These are phyloP conservation scores for Scytalidium sp. DNA, from an alignment of 2,329 filamentous ascomycete genomes.

Conservation along the genomic window DNA sequence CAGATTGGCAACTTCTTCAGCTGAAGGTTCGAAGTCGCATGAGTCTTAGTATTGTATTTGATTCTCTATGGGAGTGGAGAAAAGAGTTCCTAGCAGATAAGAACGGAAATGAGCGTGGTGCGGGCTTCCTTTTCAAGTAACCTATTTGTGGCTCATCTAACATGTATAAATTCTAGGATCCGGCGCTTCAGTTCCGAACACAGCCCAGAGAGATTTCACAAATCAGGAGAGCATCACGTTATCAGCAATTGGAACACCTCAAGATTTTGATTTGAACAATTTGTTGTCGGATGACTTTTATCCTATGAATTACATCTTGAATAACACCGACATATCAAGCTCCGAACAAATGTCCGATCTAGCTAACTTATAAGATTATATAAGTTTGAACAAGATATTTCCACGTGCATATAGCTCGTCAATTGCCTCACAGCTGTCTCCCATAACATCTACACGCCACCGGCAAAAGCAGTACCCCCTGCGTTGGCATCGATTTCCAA, in stretches of 20 bases:
- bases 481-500: conserved; percentile 41
- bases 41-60: conserved; percentile 9
- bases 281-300: conserved; percentile 7
- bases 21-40: conserved; percentile 5
- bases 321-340: not conserved
- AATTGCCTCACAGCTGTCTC: too few relatives aligned
- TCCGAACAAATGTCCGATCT: not conserved
- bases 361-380: too few relatives aligned
- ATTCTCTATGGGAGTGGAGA: conserved; percentile 9
- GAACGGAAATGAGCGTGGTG: not conserved
- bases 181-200: not conserved
- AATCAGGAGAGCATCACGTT: not conserved
- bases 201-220: not conserved
- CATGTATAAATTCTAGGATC: not conserved
- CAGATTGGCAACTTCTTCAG: not conserved
- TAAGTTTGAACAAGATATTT: too few relatives aligned
- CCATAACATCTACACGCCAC: not conserved
- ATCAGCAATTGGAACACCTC: not conserved
- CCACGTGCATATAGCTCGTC: too few relatives aligned
- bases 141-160: not conserved
- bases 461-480: not conserved
- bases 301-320: conserved; percentile 5
- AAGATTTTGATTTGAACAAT: conserved; percentile 4
- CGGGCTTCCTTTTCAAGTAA: not conserved
- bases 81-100: conserved; percentile 3